phyloP scores from a whole-genome alignment of 1,284 basidiomycete species.

The Ustilago nuda region DNA sequence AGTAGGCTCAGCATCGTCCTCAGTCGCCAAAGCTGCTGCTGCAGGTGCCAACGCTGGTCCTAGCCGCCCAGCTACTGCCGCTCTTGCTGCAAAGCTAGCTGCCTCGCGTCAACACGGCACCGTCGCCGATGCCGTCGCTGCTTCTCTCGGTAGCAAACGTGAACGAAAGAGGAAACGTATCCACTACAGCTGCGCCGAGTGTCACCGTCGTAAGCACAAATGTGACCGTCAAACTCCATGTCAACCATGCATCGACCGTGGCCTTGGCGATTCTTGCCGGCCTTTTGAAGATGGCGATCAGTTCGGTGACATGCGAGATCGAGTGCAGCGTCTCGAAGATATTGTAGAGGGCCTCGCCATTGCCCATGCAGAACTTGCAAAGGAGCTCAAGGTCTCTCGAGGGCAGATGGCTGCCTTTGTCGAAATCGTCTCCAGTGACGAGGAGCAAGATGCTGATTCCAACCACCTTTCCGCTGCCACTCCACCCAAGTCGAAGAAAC shows the following conservation, averaged over 20 bases:
- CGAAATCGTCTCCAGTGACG: conserved; percentile 50
- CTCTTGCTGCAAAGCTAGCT: conserved; percentile 35
- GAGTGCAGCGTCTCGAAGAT: conserved; percentile 63
- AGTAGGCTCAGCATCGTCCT: conserved; percentile 10
- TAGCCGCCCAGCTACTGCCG: conserved; percentile 33
- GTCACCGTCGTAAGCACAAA: conserved; percentile 65
- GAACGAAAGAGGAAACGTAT: conserved; percentile 63
- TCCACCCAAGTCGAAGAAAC: conserved; percentile 43
- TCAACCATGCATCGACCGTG: conserved; percentile 64
- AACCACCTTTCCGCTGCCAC: conserved; percentile 19
- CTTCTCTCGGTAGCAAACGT: conserved; percentile 54
- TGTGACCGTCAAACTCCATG: conserved; percentile 65
- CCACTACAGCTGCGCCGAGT: conserved; percentile 67
- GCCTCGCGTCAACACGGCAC: conserved; percentile 39
- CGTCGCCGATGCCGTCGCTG: conserved; percentile 62
- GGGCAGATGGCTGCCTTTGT: conserved; percentile 43
- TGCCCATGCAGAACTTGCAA: conserved; percentile 59
- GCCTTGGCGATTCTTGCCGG: conserved; percentile 60
- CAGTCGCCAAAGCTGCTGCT: conserved; percentile 36
- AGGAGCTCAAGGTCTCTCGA: conserved; percentile 52
- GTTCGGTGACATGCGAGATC: conserved; percentile 62
- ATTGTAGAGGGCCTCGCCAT: conserved; percentile 64
- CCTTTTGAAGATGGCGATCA: conserved; percentile 65
- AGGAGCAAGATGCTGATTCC: conserved; percentile 36
- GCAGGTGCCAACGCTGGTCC: conserved; percentile 35